These are phyloP conservation scores for Tolypocladium pustulatum DNA, from an alignment of 2,329 filamentous ascomycete genomes.

Conservation along the genomic window DNA sequence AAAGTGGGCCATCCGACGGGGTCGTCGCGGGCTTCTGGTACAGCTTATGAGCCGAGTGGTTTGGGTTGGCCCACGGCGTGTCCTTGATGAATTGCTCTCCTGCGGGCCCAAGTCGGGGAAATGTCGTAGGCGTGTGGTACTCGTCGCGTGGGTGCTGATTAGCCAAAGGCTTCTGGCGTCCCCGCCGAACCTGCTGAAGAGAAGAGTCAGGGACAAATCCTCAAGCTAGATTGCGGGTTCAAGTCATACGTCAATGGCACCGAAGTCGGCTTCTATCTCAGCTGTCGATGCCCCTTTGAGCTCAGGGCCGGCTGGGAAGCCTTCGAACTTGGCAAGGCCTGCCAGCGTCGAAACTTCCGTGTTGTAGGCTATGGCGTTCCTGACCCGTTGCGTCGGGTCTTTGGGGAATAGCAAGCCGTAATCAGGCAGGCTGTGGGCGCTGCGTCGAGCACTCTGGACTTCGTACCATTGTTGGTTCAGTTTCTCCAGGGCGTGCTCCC, in stretches of 20 bases:
- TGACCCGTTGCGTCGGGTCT: slow-evolving; percentile 64
- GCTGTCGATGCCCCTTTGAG: slow-evolving; percentile 60
- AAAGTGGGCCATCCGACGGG: slow-evolving; percentile 10
- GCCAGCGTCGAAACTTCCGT: slow-evolving; percentile 86
- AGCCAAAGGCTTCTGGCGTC: slow-evolving; percentile 25
- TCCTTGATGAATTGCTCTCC: slow-evolving; percentile 83
- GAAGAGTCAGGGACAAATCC: slow-evolving; percentile 9
- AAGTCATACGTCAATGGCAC: slow-evolving; percentile 65
- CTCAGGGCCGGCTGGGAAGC: slow-evolving; percentile 89
- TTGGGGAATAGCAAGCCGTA: slow-evolving; percentile 75
- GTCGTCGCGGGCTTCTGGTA: slow-evolving; percentile 26
- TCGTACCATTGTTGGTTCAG: slow-evolving; percentile 88
- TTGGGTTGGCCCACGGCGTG: slow-evolving; percentile 87
- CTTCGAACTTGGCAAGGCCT: slow-evolving; percentile 87
- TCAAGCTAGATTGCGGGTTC: slow-evolving; percentile 1
- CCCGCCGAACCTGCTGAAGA: slow-evolving; percentile 21
- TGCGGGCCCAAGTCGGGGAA: slow-evolving; percentile 49
- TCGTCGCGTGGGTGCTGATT: slow-evolving; percentile 28
- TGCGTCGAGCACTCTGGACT: slow-evolving; percentile 79
- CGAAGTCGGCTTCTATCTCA: slow-evolving; percentile 79
- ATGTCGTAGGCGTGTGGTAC: slow-evolving; percentile 28
- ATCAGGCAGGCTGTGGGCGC: slow-evolving; percentile 69
- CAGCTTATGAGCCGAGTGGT: slow-evolving; percentile 58
- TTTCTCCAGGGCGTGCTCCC: slow-evolving; percentile 68
- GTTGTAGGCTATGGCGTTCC: slow-evolving; percentile 85